Conservation (phyloP, 108 stramenopile species). For the Epithemia pelagica region DNA sequence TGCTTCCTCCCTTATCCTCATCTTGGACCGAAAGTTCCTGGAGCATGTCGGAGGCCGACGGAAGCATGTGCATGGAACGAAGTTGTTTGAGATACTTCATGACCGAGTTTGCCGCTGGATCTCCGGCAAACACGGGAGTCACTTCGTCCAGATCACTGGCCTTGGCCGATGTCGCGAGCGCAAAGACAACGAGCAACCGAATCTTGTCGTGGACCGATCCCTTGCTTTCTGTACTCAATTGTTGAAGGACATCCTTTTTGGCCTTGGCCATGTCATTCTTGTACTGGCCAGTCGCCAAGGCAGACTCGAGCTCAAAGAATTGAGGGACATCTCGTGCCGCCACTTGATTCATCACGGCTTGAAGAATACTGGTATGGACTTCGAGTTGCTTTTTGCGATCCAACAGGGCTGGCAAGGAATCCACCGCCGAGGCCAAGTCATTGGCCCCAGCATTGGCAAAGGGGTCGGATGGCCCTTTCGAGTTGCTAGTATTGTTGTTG, state of each 20-base stretch:
- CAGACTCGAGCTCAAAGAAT: slow-evolving; percentile 89
- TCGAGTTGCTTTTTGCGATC: slow-evolving; percentile 93
- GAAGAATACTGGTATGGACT: slow-evolving; percentile 92
- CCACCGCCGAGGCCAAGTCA: slow-evolving; percentile 85
- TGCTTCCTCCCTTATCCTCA: not conserved
- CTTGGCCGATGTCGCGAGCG: slow-evolving; percentile 64
- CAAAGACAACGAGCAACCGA: slow-evolving; percentile 83
- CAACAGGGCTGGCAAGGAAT: slow-evolving; percentile 89
- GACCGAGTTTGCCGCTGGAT: slow-evolving; percentile 51
- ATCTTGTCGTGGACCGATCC: slow-evolving; percentile 95
- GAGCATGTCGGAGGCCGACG: slow-evolving; percentile 50
- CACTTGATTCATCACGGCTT: slow-evolving; percentile 96
- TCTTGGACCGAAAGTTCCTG: slow-evolving; percentile 35
- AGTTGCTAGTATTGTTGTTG: not conserved
- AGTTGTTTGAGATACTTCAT: slow-evolving; percentile 78
- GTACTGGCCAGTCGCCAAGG: slow-evolving; percentile 78
- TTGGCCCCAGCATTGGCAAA: slow-evolving; percentile 24
- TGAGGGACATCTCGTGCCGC: slow-evolving; percentile 94
- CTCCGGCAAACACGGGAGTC: slow-evolving; percentile 48
- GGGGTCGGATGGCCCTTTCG: slow-evolving; percentile 20
- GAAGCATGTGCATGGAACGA: slow-evolving; percentile 83
- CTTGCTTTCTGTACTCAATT: slow-evolving; percentile 75
- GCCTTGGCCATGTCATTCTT: slow-evolving; percentile 67
- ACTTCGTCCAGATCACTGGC: slow-evolving; percentile 81
- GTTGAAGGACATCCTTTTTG: slow-evolving; percentile 67